These are phyloP conservation scores for Oryza nivara DNA, from an alignment of 176 grass and related monocot genomes.

Conservation along the genomic window DNA sequence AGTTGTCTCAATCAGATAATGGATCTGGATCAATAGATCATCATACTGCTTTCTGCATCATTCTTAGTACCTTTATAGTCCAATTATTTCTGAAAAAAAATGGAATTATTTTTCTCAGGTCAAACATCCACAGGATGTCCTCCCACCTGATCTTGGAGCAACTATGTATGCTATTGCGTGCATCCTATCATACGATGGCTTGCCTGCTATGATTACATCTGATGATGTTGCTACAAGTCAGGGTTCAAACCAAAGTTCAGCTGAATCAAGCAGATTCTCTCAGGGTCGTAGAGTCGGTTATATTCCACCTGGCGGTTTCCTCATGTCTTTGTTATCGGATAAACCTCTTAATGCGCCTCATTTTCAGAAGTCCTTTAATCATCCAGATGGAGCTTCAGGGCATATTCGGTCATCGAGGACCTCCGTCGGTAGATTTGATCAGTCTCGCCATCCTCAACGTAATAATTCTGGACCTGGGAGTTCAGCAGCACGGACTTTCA, in stretches of 20 bases:
- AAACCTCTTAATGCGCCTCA: not conserved
- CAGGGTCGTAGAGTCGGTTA: slow-evolving; percentile 50
- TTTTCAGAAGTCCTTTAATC: slow-evolving; percentile 20
- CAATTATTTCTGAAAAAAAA: slow-evolving; percentile 16
- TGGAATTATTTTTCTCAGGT: slow-evolving; percentile 56
- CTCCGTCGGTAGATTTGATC: slow-evolving; percentile 35
- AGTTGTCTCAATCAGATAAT: not conserved
- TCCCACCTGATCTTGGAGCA: slow-evolving; percentile 73
- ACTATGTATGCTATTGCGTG: slow-evolving; percentile 80
- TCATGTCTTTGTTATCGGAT: slow-evolving; percentile 60
- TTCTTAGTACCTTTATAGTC: not conserved
- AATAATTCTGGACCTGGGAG: slow-evolving; percentile 39
- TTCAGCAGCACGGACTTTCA: slow-evolving; percentile 56
- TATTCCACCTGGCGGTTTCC: slow-evolving; percentile 58
- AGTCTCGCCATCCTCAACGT: slow-evolving; percentile 25
- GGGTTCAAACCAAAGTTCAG: slow-evolving; percentile 18
- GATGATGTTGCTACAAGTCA: slow-evolving; percentile 1
- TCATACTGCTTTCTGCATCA: not conserved
- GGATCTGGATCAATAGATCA: not conserved
- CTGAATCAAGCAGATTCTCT: slow-evolving; percentile 29
- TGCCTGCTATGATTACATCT: slow-evolving; percentile 53
- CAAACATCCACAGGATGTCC: slow-evolving; percentile 68
- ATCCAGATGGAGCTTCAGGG: slow-evolving; percentile 22
- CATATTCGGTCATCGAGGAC: slow-evolving; percentile 18
- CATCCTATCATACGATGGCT: slow-evolving; percentile 77